Evolutionary conservation across 352 stramenopile genomes (phyloP), one percentile per base, ranked within the genome.

Genomic region (Phytophthora sansomeana): DNA sequence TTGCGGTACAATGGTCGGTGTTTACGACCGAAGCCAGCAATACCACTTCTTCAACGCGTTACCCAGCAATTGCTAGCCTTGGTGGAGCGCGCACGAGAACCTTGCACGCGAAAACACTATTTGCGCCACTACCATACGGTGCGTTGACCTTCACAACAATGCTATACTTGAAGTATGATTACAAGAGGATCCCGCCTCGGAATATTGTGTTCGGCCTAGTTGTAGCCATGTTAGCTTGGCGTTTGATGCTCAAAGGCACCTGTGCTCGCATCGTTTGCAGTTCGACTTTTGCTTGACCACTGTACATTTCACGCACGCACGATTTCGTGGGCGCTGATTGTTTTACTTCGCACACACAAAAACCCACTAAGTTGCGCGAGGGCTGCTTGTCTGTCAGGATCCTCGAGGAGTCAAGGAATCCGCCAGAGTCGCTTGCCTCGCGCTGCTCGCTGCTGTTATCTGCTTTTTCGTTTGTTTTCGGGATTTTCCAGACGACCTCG

Each of bases 21-120:
- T 92, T 6, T 91, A 80, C 61, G 85, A 93, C 56, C 68, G 30
- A 10, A 47, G 84, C 11, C 72, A 82, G 65, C 72, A 81, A 38
- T 93, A 83, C 55, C 83, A 93, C 55, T 93, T 93, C 53, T 93
- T 93, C 63, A 93, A 93, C 69, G 74, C 83, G 24, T 72, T 93
- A 58, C 85, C 85, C 14, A 91, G 84, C 56, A 86, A 75, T 46
- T 80, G 56, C 51, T 84, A 82, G 58, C 16, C n/a, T n/a, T n/a
- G n/a, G n/a, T n/a, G n/a, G n/a, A n/a, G n/a, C n/a, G n/a, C n/a
- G n/a, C n/a, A n/a, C n/a, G n/a, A n/a, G n/a, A n/a, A n/a, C n/a
- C n/a, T n/a, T n/a, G n/a, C n/a, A n/a, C n/a, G n/a, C n/a, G n/a
- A n/a, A n/a, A n/a, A n/a, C n/a, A 10, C 32, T 36, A 16, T 38